Evolutionary conservation across 2,329 filamentous ascomycete genomes (phyloP), one percentile per base, ranked within the genome.

Genomic region (Arthrobotrys entomopaga): DNA sequence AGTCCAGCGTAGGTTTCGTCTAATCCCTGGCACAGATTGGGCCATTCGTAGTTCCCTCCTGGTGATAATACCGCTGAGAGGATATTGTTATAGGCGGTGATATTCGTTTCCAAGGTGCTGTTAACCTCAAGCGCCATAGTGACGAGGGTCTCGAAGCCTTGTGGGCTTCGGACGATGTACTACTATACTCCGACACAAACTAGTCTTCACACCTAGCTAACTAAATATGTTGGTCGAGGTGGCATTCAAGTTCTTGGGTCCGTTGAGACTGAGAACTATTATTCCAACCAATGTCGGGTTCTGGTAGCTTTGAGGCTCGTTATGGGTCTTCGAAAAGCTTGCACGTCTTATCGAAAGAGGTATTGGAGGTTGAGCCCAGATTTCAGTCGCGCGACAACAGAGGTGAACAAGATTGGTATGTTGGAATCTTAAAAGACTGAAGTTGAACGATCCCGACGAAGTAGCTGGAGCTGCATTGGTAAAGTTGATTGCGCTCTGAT

Each of bases 11-110:
- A 74, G 52, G 46, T 61, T 7, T 34, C 15, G 8, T 56, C 49
- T 5, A 74, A 46, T n/a, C 65, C 60, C 19, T 67, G 50, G 24
- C 70, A 74, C 1, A 53, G 38, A 40, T 59, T 43, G 4, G 70
- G 70, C 63, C 61, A 74, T 20, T 52, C 24, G 34, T 74, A 74
- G 11, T 56, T 43, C n/a, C 29, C 57, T 15, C 59, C 59, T 8
- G 52, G 54, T 20, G 53, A 20, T 24, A 74, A 22, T 11, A 52
- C 60, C 15, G 70, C 54, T 16, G 29, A 49, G 15, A 74, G 38
- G 11, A 74, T 49, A 20, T 66, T 38, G 50, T 64, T 56, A 43
- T 63, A 54, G n/a, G 49, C 5, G 2, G 70, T 50, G 19, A 63
- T 50, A 46, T 66, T 74, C 56, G 38, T 65, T 19, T 50, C 11